phyloP scores from a whole-genome alignment of 441 rosid genomes.

The Adansonia grandidieri region DNA sequence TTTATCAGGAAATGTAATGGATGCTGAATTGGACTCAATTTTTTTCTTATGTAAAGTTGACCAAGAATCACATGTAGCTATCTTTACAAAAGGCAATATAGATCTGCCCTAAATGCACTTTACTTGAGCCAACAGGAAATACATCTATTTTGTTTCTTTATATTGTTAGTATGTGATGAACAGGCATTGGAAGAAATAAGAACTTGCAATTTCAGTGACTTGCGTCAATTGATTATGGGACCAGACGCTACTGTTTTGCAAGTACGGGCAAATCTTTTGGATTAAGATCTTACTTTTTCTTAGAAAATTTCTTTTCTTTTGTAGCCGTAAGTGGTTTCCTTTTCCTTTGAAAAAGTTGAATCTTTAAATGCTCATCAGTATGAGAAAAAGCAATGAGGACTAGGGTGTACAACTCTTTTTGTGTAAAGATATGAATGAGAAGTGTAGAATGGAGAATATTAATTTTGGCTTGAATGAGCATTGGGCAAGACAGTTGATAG shows the following conservation, averaged over 20 bases:
- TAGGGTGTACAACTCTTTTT: neutral
- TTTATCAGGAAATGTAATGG: conserved; percentile 13
- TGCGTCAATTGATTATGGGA: conserved; percentile 1
- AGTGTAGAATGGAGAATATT: neutral
- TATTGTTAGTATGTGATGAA: neutral
- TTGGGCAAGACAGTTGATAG: neutral
- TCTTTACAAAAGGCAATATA: conserved; percentile 13
- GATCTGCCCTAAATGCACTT: conserved; percentile 22
- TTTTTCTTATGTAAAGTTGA: conserved; percentile 9
- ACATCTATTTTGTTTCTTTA: conserved; percentile 16
- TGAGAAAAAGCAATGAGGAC: conserved; percentile 20
- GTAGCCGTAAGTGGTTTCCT: conserved; percentile 5
- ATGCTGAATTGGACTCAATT: conserved; percentile 15
- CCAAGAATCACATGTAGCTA: neutral
- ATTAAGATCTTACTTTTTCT: neutral
- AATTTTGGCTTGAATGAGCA: conserved; percentile 4
- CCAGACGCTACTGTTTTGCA: conserved; percentile 10
- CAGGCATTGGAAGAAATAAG: neutral
- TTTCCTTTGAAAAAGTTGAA: conserved; percentile 6
- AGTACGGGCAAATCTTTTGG: conserved; percentile 16
- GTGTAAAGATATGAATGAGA: neutral
- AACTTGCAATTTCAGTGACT: neutral
- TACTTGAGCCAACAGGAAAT: conserved; percentile 6
- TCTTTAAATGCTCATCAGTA: neutral
- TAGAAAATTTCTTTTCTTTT: neutral